Evolutionary conservation across 129 eudicot species (phyloP).

Genomic region (Erigeron canadensis): DNA sequence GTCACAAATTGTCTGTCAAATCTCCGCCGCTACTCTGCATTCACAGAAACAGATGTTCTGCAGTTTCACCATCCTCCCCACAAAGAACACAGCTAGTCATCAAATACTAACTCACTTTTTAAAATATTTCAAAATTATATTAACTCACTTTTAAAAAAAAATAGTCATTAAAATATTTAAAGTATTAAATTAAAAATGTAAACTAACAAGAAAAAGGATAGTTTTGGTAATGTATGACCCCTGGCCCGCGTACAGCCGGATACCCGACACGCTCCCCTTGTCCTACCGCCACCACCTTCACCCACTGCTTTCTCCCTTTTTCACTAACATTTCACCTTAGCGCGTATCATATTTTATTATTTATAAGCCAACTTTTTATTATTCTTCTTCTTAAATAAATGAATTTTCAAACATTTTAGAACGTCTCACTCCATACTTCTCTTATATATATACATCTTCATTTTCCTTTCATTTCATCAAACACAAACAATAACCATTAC

Average conservation of each 20-base stretch:
- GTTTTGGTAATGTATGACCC: constrained; percentile 9
- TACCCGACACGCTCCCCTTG: constrained; percentile 30
- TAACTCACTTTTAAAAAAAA: too few relatives aligned
- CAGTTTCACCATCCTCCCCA: too few relatives aligned
- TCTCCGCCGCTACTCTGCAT: too few relatives aligned
- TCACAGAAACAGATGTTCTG: too few relatives aligned
- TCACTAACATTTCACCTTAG: constrained; percentile 8
- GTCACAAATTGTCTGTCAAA: too few relatives aligned
- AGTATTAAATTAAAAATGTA: not conserved
- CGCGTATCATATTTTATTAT: constrained; percentile 18
- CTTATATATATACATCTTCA: constrained; percentile 1
- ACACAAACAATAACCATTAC: not conserved
- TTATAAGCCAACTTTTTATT: not conserved
- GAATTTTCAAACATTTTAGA: too few relatives aligned
- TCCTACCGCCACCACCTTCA: constrained; percentile 26
- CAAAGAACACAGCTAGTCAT: too few relatives aligned
- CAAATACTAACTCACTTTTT: too few relatives aligned
- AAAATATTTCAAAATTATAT: too few relatives aligned
- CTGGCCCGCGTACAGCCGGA: constrained; percentile 39
- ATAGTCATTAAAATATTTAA: too few relatives aligned
- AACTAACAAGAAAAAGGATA: not conserved
- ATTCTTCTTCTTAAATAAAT: not conserved
- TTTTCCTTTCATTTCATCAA: not conserved
- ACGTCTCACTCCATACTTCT: too few relatives aligned
- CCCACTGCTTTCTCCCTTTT: constrained; percentile 13